These are phyloP conservation scores for Talaromyces marneffei DNA, from an alignment of 2,329 filamentous ascomycete species.

Conservation along the genomic window DNA sequence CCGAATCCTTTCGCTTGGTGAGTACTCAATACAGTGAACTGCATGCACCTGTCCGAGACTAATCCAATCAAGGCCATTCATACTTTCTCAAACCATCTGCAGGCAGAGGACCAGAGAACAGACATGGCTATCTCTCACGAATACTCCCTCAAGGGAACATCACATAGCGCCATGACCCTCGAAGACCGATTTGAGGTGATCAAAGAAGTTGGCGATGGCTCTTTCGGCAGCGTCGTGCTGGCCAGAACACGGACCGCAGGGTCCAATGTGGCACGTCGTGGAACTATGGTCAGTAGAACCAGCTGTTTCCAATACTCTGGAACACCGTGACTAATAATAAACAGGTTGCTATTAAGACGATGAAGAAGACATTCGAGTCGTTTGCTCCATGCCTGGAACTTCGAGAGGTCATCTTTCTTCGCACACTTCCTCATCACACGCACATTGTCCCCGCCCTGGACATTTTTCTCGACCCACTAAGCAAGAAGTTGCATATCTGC, in stretches of 20 bases:
- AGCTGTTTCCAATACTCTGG: background rate
- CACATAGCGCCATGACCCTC: slow-evolving; percentile 52
- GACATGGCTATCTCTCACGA: slow-evolving; percentile 75
- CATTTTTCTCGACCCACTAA: slow-evolving; percentile 95
- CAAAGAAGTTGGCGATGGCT: slow-evolving; percentile 98
- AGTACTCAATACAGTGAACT: background rate
- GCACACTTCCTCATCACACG: slow-evolving; percentile 77
- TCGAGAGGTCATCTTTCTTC: slow-evolving; percentile 92
- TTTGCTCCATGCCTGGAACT: slow-evolving; percentile 86
- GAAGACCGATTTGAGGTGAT: slow-evolving; percentile 95
- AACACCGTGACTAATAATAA: slow-evolving; percentile 15
- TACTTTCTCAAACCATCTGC: slow-evolving; percentile 31
- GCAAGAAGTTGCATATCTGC: slow-evolving; percentile 90
- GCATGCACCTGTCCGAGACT: background rate
- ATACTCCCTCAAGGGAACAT: slow-evolving; percentile 61
- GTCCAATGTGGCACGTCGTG: slow-evolving; percentile 77
- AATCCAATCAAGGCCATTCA: slow-evolving; percentile 7
- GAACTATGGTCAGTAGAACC: slow-evolving; percentile 67
- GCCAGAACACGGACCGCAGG: slow-evolving; percentile 88
- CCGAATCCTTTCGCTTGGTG: background rate
- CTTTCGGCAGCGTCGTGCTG: slow-evolving; percentile 91
- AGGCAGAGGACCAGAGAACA: slow-evolving; percentile 33
- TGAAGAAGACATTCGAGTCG: slow-evolving; percentile 99
- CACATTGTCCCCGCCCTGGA: slow-evolving; percentile 96
- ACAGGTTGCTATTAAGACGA: slow-evolving; percentile 97